phyloP scores from a whole-genome alignment of 2,329 filamentous ascomycete species.

The Apiospora rasikravindrae region DNA sequence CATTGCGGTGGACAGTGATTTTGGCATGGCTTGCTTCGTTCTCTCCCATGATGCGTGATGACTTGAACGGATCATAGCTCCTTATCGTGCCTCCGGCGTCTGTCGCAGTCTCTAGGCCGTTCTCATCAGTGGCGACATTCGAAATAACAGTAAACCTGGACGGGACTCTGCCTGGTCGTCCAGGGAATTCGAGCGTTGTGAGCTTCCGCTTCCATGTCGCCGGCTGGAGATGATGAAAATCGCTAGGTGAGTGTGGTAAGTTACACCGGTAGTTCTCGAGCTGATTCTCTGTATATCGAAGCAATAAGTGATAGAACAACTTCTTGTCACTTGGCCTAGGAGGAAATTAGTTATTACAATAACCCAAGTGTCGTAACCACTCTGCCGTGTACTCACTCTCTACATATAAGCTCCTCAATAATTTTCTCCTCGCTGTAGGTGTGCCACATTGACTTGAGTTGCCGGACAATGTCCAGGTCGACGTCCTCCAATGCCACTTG shows the following conservation, averaged over 20 bases:
- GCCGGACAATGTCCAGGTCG: slow-evolving; percentile 80
- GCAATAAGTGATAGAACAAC: slow-evolving; percentile 85
- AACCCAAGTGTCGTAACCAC: neutral
- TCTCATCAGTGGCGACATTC: slow-evolving; percentile 56
- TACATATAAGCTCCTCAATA: slow-evolving; percentile 67
- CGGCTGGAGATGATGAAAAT: slow-evolving; percentile 81
- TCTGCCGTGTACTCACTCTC: slow-evolving; percentile 59
- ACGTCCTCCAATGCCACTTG: slow-evolving; percentile 69
- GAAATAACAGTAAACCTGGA: slow-evolving; percentile 71
- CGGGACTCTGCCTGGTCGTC: slow-evolving; percentile 55
- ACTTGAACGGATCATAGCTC: slow-evolving; percentile 86
- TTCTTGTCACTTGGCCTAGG: slow-evolving; percentile 87
- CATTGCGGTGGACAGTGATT: slow-evolving; percentile 69
- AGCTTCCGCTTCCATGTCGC: slow-evolving; percentile 63
- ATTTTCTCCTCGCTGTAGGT: slow-evolving; percentile 77
- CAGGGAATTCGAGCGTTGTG: slow-evolving; percentile 64
- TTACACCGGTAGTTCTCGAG: slow-evolving; percentile 85
- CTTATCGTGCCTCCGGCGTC: slow-evolving; percentile 51
- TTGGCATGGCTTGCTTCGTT: slow-evolving; percentile 66
- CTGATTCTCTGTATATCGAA: slow-evolving; percentile 82
- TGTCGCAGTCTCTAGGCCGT: slow-evolving; percentile 41
- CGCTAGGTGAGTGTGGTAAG: slow-evolving; percentile 84
- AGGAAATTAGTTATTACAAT: slow-evolving; percentile 30
- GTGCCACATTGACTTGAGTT: slow-evolving; percentile 91
- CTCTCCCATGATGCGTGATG: slow-evolving; percentile 59